Percentiles rank a stretch among this genome's conserved stretches.
These are phyloP conservation scores for Hypoxylon sp. DNA, from an alignment of 2,329 filamentous ascomycete species.

Conservation along the genomic window DNA sequence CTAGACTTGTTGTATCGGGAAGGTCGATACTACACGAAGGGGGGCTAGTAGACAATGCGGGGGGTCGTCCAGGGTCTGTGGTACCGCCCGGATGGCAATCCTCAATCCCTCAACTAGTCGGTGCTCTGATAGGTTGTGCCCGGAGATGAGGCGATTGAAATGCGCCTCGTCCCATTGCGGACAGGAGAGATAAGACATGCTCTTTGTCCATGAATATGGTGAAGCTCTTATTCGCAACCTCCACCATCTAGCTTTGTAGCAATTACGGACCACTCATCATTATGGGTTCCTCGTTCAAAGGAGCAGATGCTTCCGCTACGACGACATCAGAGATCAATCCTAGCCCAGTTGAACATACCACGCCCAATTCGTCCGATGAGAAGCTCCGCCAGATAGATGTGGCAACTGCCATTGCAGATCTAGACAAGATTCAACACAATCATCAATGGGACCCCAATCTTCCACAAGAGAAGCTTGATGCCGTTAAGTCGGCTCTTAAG, in stretches of 20 bases:
- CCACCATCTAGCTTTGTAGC: slow-evolving; percentile 29
- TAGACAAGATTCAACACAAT: slow-evolving; percentile 53
- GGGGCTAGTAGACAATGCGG: slow-evolving; percentile 18
- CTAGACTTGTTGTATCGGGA: slow-evolving; percentile 35
- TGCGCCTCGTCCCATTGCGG: slow-evolving; percentile 15
- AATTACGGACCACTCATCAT: slow-evolving; percentile 9
- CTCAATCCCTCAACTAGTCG: slow-evolving; percentile 18
- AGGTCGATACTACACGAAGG: slow-evolving; percentile 34
- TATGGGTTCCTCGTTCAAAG: slow-evolving; percentile 38
- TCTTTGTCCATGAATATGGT: slow-evolving; percentile 16
- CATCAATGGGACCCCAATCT: slow-evolving; percentile 58
- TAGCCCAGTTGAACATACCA: slow-evolving; percentile 33
- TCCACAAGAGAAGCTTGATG: slow-evolving; percentile 54
- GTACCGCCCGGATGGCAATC: slow-evolving; percentile 28
- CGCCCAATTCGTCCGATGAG: slow-evolving; percentile 39
- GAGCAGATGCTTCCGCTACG: slow-evolving; percentile 25
- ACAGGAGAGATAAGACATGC: slow-evolving; percentile 36
- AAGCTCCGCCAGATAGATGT: slow-evolving; percentile 44
- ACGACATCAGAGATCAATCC: slow-evolving; percentile 40
- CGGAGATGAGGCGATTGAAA: slow-evolving; percentile 22
- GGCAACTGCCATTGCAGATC: slow-evolving; percentile 48
- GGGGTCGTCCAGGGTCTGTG: slow-evolving; percentile 21
- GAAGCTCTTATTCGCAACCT: background rate
- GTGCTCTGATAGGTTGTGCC: slow-evolving; percentile 29
- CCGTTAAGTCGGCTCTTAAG: slow-evolving; percentile 52